These are phyloP conservation scores for Mycena chlorophos DNA, from an alignment of 768 basidiomycete genomes.

Conservation along the genomic window DNA sequence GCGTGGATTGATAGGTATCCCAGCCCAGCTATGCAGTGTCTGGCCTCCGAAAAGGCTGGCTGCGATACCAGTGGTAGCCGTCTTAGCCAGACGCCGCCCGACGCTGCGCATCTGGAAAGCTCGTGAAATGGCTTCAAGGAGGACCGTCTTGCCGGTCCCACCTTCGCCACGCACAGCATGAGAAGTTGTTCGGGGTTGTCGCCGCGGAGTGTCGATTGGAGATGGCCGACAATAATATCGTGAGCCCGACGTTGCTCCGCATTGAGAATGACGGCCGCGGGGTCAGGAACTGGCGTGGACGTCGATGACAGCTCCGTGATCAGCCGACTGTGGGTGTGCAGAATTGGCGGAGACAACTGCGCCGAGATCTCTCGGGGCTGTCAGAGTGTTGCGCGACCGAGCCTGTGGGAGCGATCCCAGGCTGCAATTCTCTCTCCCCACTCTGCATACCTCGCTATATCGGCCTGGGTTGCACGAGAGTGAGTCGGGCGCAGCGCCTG, in stretches of 20 bases:
- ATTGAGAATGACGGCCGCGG: not conserved
- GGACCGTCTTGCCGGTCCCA: conserved; percentile 43
- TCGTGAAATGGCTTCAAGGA: conserved; percentile 39
- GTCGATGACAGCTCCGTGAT: not conserved
- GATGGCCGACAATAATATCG: conserved; percentile 35
- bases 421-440: too few species aligned
- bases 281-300: not conserved
- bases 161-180: conserved; percentile 45
- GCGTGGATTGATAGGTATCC: not conserved
- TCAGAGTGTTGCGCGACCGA: too few species aligned
- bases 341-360: too few species aligned
- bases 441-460: too few species aligned
- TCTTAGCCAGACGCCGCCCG: conserved; percentile 29
- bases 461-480: too few species aligned
- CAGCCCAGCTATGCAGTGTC: conserved; percentile 34
- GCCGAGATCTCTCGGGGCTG: too few species aligned
- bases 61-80: conserved; percentile 41
- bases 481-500: too few species aligned
- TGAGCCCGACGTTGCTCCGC: too few species aligned
- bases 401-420: too few species aligned
- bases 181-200: conserved; percentile 28
- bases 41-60: conserved; percentile 39
- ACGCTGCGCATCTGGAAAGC: conserved; percentile 27
- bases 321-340: not conserved
- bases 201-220: conserved; percentile 24